Evolutionary conservation across 306 rosid genomes (phyloP), one percentile per base, ranked within the genome.

Genomic region (Dryas octopetala): DNA sequence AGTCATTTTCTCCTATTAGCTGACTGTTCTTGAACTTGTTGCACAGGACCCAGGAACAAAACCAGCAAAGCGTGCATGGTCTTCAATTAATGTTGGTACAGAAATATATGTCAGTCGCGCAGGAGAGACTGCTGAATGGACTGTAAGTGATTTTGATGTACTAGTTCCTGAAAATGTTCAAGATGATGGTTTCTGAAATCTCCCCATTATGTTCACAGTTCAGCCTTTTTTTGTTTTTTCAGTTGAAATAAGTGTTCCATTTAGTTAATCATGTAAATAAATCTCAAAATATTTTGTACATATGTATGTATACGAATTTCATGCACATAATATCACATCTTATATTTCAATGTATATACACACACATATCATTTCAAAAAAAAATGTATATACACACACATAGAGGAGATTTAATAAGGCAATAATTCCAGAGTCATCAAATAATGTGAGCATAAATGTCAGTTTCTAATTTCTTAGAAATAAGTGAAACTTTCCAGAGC

Each of bases 31-130:
- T 66, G 61, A 68, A 64, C 16, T n/a, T 54, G 15, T 50, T 63
- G 71, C 32, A 43, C 65, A 83, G 89, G 89, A 88, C 54, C 84
- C 89, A 40, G 89, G 89, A 59, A 85, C 89, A 10, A 69, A 79
- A 47, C 84, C 86, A 7, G 89, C 86, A n/a, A 70, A 72, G 82
- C 74, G 88, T 40, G 66, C 68, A 43, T 88, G 88, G 92, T 70
- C 75, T 7, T 88, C 90, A 2, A 66, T 85, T 28, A 74, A 88
- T 69, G 86, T 81, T 13, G 89, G 89, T 11, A 69, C 88, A 41
- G 89, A 88, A 70, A 86, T 88, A 58, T 83, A 85, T 62, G 71
- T 79, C 3, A 83, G 84, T 52, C 38, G 44, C 8, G 15, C 26
- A 2, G 73, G 83, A 14, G 82, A 44, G 65, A 88, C 85, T 2